Base-by-base conservation (phyloP, 78 protist species). In the Dictyostelium firmibasis region DNA sequence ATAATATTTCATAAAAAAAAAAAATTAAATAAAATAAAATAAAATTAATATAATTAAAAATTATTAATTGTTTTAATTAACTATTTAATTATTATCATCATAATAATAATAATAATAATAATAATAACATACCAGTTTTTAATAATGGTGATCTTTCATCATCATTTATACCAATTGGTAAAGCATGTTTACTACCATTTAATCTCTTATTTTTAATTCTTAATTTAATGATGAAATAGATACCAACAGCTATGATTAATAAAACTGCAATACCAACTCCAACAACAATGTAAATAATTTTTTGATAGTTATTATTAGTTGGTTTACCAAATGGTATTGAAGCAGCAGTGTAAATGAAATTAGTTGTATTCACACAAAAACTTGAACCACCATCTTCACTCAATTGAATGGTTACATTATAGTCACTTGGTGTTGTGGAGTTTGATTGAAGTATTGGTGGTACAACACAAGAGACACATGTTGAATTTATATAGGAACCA, bases 341-440 rank as follows among this genome's bases (percentile, higher is more conserved):
- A 11, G 14, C 6, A 3, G 20, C 20, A 2, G 77, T 70, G 14
- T 70, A 70, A 70, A 31, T 70, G 62, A 33, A 81, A 27, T n/a
- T n/a, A 4, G 74, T 64, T 13, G 74, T 31, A 81, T 29, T 29
- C 6, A 47, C 25, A 25, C 75, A 78, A 69, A n/a, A 89, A 29
- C 64, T 81, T 13, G 50, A 20, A 23, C 87, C 85, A 23, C 64
- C 64, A 81, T 89, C 86, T 27, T 62, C 70, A 33, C 67, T 47
- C 20, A 89, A 29, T 81, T 89, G 94, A 41, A 89, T 11, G 6
- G 85, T 69, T 23, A 89, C 94, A 69, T 81, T 81, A n/a, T 53
- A 78, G 25, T 75, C 74, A 1, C 27, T 27, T 27, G 69, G 50
- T 35, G 23, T 76, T 5, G 44, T n/a, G 0, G 82, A 36, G 11